Conservation (phyloP, 352 stramenopile species). For the Phytophthora pistaciae region DNA sequence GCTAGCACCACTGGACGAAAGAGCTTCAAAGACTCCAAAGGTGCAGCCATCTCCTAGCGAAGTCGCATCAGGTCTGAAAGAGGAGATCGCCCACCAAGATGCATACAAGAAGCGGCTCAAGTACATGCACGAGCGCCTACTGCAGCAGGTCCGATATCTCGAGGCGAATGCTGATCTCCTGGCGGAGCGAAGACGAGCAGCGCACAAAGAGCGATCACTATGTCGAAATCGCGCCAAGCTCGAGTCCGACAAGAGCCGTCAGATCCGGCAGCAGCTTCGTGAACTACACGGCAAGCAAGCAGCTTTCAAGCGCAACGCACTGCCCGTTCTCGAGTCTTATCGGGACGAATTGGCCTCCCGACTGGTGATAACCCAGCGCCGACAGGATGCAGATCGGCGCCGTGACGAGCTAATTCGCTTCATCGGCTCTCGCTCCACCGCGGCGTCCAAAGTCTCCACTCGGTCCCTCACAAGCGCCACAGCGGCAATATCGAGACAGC, state of each 20-base stretch:
- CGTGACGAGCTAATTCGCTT: conserved; percentile 61
- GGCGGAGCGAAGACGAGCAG: conserved; percentile 29
- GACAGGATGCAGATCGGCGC: conserved; percentile 55
- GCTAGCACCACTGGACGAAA: conserved; percentile 9
- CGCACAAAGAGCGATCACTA: conserved; percentile 38
- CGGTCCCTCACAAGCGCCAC: conserved; percentile 15
- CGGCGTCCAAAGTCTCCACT: conserved; percentile 12
- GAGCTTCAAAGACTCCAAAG: conserved; percentile 10
- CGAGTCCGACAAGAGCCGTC: conserved; percentile 45
- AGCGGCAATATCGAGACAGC: conserved; percentile 16
- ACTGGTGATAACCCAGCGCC: conserved; percentile 45
- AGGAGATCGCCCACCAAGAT: conserved; percentile 55
- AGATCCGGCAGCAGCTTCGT: conserved; percentile 35
- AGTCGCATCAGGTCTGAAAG: conserved; percentile 34
- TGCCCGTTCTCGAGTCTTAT: conserved; percentile 55
- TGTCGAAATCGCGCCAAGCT: conserved; percentile 48
- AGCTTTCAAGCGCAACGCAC: conserved; percentile 38
- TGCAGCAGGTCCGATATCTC: conserved; percentile 44
- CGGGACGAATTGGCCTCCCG: conserved; percentile 58
- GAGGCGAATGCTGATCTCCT: conserved; percentile 50
- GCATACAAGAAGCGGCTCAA: conserved; percentile 67
- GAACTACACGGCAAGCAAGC: conserved; percentile 33
- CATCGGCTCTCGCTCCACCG: conserved; percentile 36
- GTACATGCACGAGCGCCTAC: conserved; percentile 54
- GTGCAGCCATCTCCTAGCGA: not conserved